A percentile compares a stretch with the other conserved stretches of the same genome.
These are phyloP conservation scores for Aspergillaceae sp. DNA, from an alignment of 2,329 filamentous ascomycete genomes.

Conservation along the genomic window DNA sequence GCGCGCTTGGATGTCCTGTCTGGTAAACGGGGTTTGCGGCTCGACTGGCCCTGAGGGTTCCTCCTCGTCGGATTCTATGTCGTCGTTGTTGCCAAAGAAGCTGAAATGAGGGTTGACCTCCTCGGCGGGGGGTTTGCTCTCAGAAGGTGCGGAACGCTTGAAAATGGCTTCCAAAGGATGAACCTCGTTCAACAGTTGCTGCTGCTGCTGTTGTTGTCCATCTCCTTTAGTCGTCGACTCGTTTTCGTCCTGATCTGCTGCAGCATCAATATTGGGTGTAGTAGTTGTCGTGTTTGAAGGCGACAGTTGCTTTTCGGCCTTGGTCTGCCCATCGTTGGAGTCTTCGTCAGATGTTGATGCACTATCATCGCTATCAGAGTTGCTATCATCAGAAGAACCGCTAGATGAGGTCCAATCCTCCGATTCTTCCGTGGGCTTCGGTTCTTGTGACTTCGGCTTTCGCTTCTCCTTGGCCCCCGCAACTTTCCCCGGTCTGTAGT, in stretches of 20 bases:
- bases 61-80: slow-evolving; percentile 42
- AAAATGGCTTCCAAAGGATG: slow-evolving; percentile 90
- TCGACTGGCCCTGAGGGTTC: slow-evolving; percentile 34
- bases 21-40: slow-evolving; percentile 77
- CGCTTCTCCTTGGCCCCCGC: slow-evolving; percentile 24
- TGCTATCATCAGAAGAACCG: slow-evolving; percentile 21
- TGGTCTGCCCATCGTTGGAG: slow-evolving; percentile 16
- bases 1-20: slow-evolving; percentile 62
- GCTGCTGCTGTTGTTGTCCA: neutral
- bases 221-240: too few species aligned
- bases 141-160: slow-evolving; percentile 55
- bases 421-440: slow-evolving; percentile 12
- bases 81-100: slow-evolving; percentile 62
- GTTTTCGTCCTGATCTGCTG: slow-evolving; percentile 7
- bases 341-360: slow-evolving; percentile 20
- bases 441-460: slow-evolving; percentile 6
- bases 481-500: slow-evolving; percentile 23
- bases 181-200: slow-evolving; percentile 46
- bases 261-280: slow-evolving; percentile 5
- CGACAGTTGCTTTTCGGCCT: slow-evolving; percentile 7
- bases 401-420: slow-evolving; percentile 32
- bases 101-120: slow-evolving; percentile 56
- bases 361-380: slow-evolving; percentile 18
- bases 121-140: slow-evolving; percentile 25
- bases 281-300: slow-evolving; percentile 5